These are phyloP conservation scores for Hibiscus mutabilis DNA, from an alignment of 345 rosid genomes.

Conservation along the genomic window DNA sequence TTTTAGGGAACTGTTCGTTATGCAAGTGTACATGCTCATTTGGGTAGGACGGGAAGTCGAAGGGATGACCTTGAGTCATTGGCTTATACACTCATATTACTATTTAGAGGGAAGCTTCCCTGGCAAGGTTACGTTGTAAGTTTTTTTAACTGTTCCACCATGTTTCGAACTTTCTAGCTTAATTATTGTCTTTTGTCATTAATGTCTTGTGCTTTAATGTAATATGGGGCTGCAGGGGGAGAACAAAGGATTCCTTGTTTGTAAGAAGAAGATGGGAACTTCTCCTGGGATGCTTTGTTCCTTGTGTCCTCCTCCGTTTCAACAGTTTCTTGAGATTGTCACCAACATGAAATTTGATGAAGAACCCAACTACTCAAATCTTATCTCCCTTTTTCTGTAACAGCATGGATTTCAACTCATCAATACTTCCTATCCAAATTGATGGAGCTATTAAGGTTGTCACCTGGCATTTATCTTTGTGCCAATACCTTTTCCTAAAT, in stretches of 20 bases:
- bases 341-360: conserved; percentile 56
- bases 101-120: conserved; percentile 25
- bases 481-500: background rate
- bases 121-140: conserved; percentile 77
- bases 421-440: conserved; percentile 35
- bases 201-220: background rate
- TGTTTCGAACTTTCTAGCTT: conserved; percentile 7
- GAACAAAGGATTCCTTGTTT: conserved; percentile 65
- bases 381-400: conserved; percentile 53
- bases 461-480: background rate
- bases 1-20: conserved; percentile 58
- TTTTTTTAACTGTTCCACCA: conserved; percentile 9
- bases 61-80: background rate
- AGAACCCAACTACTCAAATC: conserved; percentile 57
- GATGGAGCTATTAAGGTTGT: conserved; percentile 17
- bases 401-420: conserved; percentile 36
- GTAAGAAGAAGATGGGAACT: conserved; percentile 63
- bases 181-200: background rate
- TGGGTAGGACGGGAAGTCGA: background rate
- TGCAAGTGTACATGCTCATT: conserved; percentile 82
- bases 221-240: conserved; percentile 37
- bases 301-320: conserved; percentile 48
- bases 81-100: background rate
- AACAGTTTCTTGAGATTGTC: conserved; percentile 46
- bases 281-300: conserved; percentile 50